These are phyloP conservation scores for Chlamydomonas sphaeroides DNA, from an alignment of 139 green algal genomes.

Conservation along the genomic window DNA sequence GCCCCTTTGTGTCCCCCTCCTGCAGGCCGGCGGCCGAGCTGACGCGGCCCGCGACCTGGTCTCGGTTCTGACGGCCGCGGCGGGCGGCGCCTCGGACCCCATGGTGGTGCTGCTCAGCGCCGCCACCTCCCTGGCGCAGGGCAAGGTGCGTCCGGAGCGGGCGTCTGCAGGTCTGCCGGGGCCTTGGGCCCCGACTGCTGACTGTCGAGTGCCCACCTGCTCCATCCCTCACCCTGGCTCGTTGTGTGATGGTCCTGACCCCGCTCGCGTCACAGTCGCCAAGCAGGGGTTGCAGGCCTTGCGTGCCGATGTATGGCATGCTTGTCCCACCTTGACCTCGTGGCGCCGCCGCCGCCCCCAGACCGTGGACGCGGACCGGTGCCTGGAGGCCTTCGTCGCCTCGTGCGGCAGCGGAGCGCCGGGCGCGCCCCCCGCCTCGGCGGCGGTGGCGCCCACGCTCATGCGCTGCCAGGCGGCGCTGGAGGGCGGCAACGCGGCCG, in stretches of 20 bases:
- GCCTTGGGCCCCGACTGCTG: no score
- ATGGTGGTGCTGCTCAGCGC: slow-evolving; percentile 71
- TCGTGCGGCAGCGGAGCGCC: background rate
- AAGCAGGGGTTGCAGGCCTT: no score
- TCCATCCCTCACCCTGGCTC: background rate
- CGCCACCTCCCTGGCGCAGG: slow-evolving; percentile 57
- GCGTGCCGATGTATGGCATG: no score
- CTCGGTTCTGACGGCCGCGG: slow-evolving; percentile 40
- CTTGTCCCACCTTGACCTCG: no score
- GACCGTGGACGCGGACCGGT: slow-evolving; percentile 63
- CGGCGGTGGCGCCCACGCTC: slow-evolving; percentile 48
- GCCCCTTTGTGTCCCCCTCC: background rate
- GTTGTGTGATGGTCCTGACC: no score
- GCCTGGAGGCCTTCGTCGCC: slow-evolving; percentile 55
- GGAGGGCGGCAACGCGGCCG: slow-evolving; percentile 45
- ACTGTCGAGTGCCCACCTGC: background rate
- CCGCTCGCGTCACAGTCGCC: no score
- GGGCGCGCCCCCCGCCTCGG: slow-evolving; percentile 13
- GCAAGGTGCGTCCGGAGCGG: slow-evolving; percentile 47
- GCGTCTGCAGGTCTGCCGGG: no score
- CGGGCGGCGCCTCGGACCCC: slow-evolving; percentile 1
- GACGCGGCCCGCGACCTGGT: slow-evolving; percentile 67
- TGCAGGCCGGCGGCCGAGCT: slow-evolving; percentile 46
- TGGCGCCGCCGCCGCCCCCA: no score
- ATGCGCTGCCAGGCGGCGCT: slow-evolving; percentile 76